phyloP scores from a whole-genome alignment of 495 filamentous ascomycete genomes.

The Sporormia fimetaria region DNA sequence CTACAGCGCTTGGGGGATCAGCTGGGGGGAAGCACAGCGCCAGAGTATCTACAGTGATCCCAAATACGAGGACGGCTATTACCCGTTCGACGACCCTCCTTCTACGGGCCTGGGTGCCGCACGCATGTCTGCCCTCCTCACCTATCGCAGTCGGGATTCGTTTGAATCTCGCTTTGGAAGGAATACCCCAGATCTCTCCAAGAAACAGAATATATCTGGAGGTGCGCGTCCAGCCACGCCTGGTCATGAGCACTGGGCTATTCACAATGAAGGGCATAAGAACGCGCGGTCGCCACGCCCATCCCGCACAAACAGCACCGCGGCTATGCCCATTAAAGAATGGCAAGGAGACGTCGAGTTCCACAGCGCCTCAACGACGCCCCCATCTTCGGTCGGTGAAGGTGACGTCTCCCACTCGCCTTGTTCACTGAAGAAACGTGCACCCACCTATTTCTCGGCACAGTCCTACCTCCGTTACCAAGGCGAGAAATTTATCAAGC shows the following conservation, averaged over 20 bases:
- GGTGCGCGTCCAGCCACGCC: conserved; percentile 50
- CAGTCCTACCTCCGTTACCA: conserved; percentile 98
- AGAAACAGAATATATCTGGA: conserved; percentile 66
- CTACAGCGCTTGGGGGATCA: conserved; percentile 98
- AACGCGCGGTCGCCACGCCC: conserved; percentile 36
- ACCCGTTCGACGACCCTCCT: conserved; percentile 60
- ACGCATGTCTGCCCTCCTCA: conserved; percentile 91
- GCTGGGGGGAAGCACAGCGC: conserved; percentile 94
- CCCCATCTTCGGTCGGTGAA: conserved; percentile 1
- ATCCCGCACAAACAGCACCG: conserved; percentile 33
- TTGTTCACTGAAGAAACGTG: conserved; percentile 36
- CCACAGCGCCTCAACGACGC: conserved; percentile 12
- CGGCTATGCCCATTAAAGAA: conserved; percentile 11
- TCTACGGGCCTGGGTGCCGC: conserved; percentile 80
- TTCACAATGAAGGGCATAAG: conserved; percentile 92
- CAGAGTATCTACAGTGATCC: conserved; percentile 98
- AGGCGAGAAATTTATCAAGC: conserved; percentile 88
- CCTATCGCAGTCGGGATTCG: conserved; percentile 90
- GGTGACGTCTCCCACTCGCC: conserved; percentile 16
- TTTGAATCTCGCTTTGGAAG: conserved; percentile 92
- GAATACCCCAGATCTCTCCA: conserved; percentile 77
- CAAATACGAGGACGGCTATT: conserved; percentile 96
- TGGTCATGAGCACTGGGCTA: conserved; percentile 75
- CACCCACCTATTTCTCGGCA: conserved; percentile 87
- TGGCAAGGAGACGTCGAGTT: conserved; percentile 16